phyloP scores from a whole-genome alignment of 2,329 filamentous ascomycete species.

The Iodosphaeria phyllophila region DNA sequence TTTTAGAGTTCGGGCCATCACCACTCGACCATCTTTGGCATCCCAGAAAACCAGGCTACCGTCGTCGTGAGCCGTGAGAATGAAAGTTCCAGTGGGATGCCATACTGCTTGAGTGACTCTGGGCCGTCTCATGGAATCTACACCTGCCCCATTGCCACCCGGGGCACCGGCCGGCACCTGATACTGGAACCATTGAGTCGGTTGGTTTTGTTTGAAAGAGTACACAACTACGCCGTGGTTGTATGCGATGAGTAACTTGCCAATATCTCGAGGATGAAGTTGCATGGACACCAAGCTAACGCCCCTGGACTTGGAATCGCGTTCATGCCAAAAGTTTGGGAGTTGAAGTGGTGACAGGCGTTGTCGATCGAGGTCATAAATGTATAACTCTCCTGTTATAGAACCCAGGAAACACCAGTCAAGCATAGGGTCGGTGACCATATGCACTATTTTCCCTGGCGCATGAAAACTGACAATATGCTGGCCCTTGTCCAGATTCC shows the following conservation, averaged over 20 bases:
- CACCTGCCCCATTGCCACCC: constrained; percentile 52
- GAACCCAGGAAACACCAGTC: constrained; percentile 85
- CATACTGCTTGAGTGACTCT: constrained; percentile 69
- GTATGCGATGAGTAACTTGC: constrained; percentile 82
- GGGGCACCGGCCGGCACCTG: constrained; percentile 63
- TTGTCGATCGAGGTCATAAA: constrained; percentile 83
- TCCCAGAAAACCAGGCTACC: constrained; percentile 91
- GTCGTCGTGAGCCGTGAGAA: constrained; percentile 77
- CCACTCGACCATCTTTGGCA: constrained; percentile 63
- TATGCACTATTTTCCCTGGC: constrained; percentile 53
- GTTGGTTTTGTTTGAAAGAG: constrained; percentile 80
- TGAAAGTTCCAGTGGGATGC: constrained; percentile 87
- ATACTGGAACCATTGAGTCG: constrained; percentile 68
- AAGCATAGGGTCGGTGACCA: constrained; percentile 74
- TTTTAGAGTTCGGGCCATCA: constrained; percentile 68
- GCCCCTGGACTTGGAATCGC: constrained; percentile 44
- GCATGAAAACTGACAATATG: constrained; percentile 53
- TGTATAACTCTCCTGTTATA: constrained; percentile 66
- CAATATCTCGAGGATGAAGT: constrained; percentile 82
- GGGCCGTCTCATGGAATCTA: constrained; percentile 48
- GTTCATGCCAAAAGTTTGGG: constrained; percentile 69
- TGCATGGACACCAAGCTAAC: constrained; percentile 55
- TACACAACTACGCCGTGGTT: constrained; percentile 74
- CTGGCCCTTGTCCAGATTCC: constrained; percentile 54
- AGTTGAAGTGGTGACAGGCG: constrained; percentile 58